Conservation (phyloP, 1,139 yeast genomes). For the Kluyveromyces marxianus region DNA sequence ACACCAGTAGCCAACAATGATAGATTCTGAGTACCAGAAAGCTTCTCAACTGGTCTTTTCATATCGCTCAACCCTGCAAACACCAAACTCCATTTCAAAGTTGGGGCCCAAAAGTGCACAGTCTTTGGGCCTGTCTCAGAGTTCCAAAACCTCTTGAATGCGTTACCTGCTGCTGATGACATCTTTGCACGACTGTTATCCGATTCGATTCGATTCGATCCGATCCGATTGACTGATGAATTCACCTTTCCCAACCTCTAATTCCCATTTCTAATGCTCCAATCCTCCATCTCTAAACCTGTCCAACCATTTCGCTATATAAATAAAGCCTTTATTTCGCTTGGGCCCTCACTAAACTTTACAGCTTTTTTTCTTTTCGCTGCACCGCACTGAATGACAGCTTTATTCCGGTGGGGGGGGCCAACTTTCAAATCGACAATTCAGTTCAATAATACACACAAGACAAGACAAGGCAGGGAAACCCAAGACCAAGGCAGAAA, state of each 20-base stretch:
- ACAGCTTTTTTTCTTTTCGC: too few relatives aligned
- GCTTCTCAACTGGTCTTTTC: constrained; percentile 82
- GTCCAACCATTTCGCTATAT: too few relatives aligned
- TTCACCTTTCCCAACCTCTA: too few relatives aligned
- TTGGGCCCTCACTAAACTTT: too few relatives aligned
- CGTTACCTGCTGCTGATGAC: constrained; percentile 39
- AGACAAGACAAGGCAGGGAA: too few relatives aligned
- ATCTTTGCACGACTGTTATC: constrained; percentile 10
- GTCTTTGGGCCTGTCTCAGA: constrained; percentile 94
- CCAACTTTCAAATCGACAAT: not conserved
- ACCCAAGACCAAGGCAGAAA: too few relatives aligned
- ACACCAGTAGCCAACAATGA: constrained; percentile 89
- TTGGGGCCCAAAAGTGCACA: constrained; percentile 77
- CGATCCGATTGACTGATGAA: not conserved
- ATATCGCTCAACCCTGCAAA: constrained; percentile 84
- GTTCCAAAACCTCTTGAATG: constrained; percentile 60
- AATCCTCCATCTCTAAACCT: too few relatives aligned
- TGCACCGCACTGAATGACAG: not conserved
- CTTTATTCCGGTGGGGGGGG: not conserved
- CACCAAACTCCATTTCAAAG: constrained; percentile 72
- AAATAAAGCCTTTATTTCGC: too few relatives aligned
- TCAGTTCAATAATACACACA: too few relatives aligned
- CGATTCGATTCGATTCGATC: not conserved
- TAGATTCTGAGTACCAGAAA: constrained; percentile 82
- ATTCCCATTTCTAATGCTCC: too few relatives aligned